Evolutionary conservation across 805 yeast species (phyloP).

Genomic region (Zygosaccharomyces pseudorouxii): DNA sequence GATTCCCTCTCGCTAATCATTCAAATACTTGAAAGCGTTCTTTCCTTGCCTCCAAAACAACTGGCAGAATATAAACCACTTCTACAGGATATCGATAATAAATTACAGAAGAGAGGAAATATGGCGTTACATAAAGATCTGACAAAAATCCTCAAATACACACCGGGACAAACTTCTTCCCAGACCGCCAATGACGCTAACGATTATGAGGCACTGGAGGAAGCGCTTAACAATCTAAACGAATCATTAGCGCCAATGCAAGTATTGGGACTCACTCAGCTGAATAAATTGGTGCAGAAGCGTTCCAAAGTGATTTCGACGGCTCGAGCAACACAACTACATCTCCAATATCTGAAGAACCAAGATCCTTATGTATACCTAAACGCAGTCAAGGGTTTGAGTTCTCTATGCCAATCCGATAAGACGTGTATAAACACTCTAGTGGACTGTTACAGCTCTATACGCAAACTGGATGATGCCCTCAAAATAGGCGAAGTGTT

Average conservation of each 20-base stretch:
- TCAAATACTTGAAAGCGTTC: background rate
- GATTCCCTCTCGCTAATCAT: background rate
- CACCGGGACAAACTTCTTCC: background rate
- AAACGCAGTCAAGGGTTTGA: conserved; percentile 77
- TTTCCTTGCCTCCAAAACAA: conserved; percentile 3
- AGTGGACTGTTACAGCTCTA: conserved; percentile 38
- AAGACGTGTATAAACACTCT: conserved; percentile 37
- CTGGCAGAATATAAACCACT: conserved; percentile 20
- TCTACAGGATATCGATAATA: conserved; percentile 31
- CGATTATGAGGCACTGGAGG: conserved; percentile 41
- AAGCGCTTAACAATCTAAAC: conserved; percentile 62
- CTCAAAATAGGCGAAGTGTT: conserved; percentile 81
- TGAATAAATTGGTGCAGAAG: conserved; percentile 50
- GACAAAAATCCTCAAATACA: background rate
- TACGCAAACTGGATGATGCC: conserved; percentile 54
- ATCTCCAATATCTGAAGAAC: conserved; percentile 61
- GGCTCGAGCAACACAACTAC: conserved; percentile 55
- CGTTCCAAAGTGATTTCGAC: conserved; percentile 48
- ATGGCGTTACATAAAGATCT: background rate
- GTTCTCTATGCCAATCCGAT: conserved; percentile 48
- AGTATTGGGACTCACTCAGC: conserved; percentile 73
- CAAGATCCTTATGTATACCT: conserved; percentile 84
- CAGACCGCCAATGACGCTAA: background rate
- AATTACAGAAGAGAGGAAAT: conserved; percentile 11
- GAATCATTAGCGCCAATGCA: conserved; percentile 80